Percentiles rank a stretch among this genome's conserved stretches.
Conservation (phyloP, 1,139 yeast genomes). For the Protomyces inundatus region DNA sequence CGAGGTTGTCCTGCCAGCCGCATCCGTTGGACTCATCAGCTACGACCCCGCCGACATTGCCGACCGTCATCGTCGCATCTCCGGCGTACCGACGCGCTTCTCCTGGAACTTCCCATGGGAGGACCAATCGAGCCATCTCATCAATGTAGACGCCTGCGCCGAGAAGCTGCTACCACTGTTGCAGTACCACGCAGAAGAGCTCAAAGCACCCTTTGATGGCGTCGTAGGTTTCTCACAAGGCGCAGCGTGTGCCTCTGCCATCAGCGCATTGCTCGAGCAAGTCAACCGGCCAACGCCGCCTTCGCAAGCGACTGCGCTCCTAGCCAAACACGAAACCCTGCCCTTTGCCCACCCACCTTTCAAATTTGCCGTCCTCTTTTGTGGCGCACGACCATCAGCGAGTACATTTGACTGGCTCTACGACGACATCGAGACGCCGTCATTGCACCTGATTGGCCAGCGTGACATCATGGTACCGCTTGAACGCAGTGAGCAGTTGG, state of each 20-base stretch:
- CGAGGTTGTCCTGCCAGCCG: constrained; percentile 7
- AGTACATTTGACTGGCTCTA: constrained; percentile 49
- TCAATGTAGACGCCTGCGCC: constrained; percentile 9
- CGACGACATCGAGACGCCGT: constrained; percentile 46
- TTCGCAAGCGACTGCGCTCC: constrained; percentile 27
- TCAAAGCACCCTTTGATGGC: constrained; percentile 84
- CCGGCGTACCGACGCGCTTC: background rate
- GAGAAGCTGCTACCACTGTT: constrained; percentile 42
- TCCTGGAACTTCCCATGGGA: constrained; percentile 12
- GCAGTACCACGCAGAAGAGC: constrained; percentile 38
- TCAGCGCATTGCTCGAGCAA: constrained; percentile 11
- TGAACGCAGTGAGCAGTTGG: constrained; percentile 56
- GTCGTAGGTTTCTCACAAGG: constrained; percentile 91
- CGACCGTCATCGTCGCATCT: constrained; percentile 3
- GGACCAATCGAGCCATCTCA: constrained; percentile 4
- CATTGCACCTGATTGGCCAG: constrained; percentile 77
- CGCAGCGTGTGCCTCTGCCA: constrained; percentile 63
- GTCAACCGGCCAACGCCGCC: background rate
- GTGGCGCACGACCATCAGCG: constrained; percentile 68
- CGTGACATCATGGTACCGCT: constrained; percentile 81
- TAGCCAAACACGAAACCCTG: constrained; percentile 33
- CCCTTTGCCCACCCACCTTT: constrained; percentile 45
- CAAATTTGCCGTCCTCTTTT: constrained; percentile 68
- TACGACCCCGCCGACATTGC: constrained; percentile 10
- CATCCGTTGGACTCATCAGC: constrained; percentile 4